Base-by-base conservation (phyloP, 1,139 yeast species). In the Yamadazyma pseudoaaseri region DNA sequence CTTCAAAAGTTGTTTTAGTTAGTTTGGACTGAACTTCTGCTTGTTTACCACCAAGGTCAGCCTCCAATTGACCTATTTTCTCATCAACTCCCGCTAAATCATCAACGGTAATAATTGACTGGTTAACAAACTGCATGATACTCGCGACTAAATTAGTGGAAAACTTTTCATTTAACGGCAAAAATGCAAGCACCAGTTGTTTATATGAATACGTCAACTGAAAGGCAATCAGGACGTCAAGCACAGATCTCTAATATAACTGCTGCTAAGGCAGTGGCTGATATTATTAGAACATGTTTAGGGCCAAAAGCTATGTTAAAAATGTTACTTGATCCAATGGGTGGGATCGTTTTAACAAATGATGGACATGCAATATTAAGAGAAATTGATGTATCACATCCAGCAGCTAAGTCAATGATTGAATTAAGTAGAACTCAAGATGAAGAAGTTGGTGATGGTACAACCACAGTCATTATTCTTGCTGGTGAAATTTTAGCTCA, bases 231-330 rank as follows among this genome's bases (percentile, higher is more conserved):
- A 26, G 98, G 98, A 31, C 89, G 97, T 50, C 92, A 90, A 61
- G 98, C 99, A 2, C 99, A 94, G 65, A 75, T 86, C 41, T 86
- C 96, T 43, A 94, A 94, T 56, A 92, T 94, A 63, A 87, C 97
- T 6, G 98, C 99, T 2, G 99, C 99, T 18, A 94, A 94, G 60
- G 97, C 98, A 7, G 97, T 90, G 30, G 95, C 97, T 1, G 97
- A 92, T 60, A 90, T 94, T 54, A 89, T 94, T 51, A 77, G 98
- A 60, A 92, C 98, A 20, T 94, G 98, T 73, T 73, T 92, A 41
- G 99, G 99, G n/a, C 99, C 99, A 34, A 90, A 90, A 62, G 98
- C 98, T 29, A 92, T 92, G 98, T 76, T 92, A 44, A 94, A 94
- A 67, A 92, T 94, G 98, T 71, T 94, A 39, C 72, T 94, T 47